Percentiles rank a stretch among this genome's conserved stretches.
Evolutionary conservation across 108 stramenopile species (phyloP).

Genomic region (Pseudonitzschia pungens): DNA sequence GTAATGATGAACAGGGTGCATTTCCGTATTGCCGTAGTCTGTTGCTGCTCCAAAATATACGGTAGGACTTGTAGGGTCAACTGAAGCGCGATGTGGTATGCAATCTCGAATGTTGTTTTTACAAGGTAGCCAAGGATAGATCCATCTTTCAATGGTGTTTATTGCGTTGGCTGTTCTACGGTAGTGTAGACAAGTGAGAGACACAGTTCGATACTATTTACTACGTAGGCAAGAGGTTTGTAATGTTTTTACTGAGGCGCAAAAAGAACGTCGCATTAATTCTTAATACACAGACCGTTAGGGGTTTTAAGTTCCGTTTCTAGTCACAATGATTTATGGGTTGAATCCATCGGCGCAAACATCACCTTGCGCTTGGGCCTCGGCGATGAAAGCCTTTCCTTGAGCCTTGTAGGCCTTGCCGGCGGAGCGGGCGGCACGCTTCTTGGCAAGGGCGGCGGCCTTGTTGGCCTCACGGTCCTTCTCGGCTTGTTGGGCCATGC

Average conservation of each 20-base stretch:
- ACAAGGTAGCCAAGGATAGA: too few species aligned
- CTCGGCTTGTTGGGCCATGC: constrained; percentile 66
- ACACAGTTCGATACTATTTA: too few species aligned
- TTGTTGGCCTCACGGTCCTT: constrained; percentile 65
- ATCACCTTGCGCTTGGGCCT: constrained; percentile 77
- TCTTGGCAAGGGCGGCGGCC: constrained; percentile 56
- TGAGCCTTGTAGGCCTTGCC: constrained; percentile 72
- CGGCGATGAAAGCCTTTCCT: constrained; percentile 78
- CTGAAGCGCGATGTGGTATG: too few species aligned
- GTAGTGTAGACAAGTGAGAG: too few species aligned
- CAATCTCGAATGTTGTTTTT: too few species aligned
- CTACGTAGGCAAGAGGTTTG: neutral
- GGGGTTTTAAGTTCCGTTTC: neutral
- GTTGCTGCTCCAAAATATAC: too few species aligned
- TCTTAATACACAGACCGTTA: constrained; percentile 3
- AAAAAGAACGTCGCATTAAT: constrained; percentile 22
- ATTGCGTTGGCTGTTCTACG: too few species aligned
- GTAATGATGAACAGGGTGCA: too few species aligned
- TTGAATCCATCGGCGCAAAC: constrained; percentile 83
- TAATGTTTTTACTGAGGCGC: neutral
- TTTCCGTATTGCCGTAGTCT: too few species aligned
- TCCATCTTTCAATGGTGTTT: too few species aligned
- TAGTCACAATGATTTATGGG: constrained; percentile 34
- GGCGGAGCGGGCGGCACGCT: constrained; percentile 58
- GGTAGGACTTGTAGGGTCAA: too few species aligned